Conservation (phyloP, 2,329 filamentous ascomycete species). For the Botrytis byssoidea region DNA sequence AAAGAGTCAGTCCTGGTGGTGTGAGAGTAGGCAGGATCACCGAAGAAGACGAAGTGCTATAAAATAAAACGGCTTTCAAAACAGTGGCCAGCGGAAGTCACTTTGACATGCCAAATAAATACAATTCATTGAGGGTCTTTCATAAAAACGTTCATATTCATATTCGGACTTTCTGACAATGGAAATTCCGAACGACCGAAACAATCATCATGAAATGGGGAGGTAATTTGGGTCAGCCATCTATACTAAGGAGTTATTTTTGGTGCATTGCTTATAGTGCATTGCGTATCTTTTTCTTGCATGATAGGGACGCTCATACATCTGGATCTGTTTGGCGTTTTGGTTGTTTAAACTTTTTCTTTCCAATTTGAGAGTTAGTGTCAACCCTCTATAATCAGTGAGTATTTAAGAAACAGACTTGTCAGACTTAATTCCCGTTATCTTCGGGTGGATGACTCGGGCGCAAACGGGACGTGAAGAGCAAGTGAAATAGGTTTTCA, state of each 20-base stretch:
- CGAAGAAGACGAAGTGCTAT: conserved; percentile 37
- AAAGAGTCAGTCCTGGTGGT: conserved; percentile 33
- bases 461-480: not conserved
- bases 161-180: not conserved
- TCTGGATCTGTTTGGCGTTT: conserved; percentile 10
- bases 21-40: conserved; percentile 35
- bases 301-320: not conserved
- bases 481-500: not conserved
- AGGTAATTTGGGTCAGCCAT: not conserved
- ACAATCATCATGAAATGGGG: conserved; percentile 4
- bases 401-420: conserved; percentile 17
- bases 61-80: conserved; percentile 14
- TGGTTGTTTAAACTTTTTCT: not conserved
- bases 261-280: conserved; percentile 13
- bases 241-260: conserved; percentile 13
- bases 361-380: conserved; percentile 4
- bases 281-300: not conserved
- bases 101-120: not conserved
- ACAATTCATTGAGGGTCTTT: not conserved
- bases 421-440: not conserved
- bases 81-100: not conserved
- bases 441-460: not conserved
- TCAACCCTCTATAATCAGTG: conserved; percentile 7
- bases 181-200: not conserved
- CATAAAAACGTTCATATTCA: not conserved